Conservation (phyloP, 495 filamentous ascomycete genomes). For the Platismatia glauca region DNA sequence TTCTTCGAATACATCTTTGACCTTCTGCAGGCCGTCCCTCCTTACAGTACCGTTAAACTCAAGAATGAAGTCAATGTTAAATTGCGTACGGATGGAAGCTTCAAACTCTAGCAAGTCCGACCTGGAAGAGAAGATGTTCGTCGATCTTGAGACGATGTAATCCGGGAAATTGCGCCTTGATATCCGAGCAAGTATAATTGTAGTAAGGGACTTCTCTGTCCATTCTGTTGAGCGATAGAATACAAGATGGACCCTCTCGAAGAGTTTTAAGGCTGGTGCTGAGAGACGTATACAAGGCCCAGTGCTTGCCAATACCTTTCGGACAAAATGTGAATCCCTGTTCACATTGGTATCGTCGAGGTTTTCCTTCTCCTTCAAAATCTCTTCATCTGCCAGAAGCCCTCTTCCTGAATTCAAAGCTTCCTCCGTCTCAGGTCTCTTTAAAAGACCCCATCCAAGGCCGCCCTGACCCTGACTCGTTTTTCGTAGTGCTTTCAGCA, state of each 20-base stretch:
- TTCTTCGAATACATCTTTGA: conserved; percentile 63
- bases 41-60: conserved; percentile 72
- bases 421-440: conserved; percentile 42
- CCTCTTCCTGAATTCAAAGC: conserved; percentile 27
- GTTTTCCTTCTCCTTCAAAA: conserved; percentile 24
- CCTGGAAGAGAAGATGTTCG: conserved; percentile 78
- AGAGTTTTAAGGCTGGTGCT: conserved; percentile 63
- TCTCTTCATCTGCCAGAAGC: conserved; percentile 14
- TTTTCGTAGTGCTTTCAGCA: conserved; percentile 60
- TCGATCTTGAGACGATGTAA: conserved; percentile 83
- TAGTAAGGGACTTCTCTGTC: conserved; percentile 93
- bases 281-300: conserved; percentile 80
- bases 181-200: conserved; percentile 87
- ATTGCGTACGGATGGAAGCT: conserved; percentile 73
- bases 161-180: conserved; percentile 78
- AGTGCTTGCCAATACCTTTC: conserved; percentile 70
- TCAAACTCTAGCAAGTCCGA: conserved; percentile 78
- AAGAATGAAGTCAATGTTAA: conserved; percentile 70
- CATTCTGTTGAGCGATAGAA: conserved; percentile 95
- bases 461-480: conserved; percentile 65
- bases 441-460: conserved; percentile 52
- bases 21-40: conserved; percentile 52
- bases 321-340: conserved; percentile 52
- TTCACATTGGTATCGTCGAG: conserved; percentile 28
- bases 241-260: conserved; percentile 89